phyloP scores from a whole-genome alignment of 495 filamentous ascomycete genomes.

The Xylaria bambusicola region DNA sequence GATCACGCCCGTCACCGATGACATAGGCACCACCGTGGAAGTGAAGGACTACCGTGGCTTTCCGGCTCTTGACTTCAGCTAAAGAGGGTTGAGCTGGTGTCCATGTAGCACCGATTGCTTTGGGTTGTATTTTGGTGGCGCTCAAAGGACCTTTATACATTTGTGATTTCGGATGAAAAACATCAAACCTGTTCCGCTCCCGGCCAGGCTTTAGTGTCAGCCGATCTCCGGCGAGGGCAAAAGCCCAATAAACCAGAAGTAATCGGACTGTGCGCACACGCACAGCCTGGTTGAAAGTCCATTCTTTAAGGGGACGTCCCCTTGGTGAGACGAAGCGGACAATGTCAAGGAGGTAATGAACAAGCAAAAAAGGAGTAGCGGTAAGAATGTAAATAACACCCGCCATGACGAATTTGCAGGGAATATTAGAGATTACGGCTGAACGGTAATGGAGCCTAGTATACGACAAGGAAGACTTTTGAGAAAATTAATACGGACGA shows the following conservation, averaged over 20 bases:
- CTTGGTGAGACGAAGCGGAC: constrained; percentile 8
- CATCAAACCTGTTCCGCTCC: constrained; percentile 6
- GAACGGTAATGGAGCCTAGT: background rate
- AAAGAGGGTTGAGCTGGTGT: constrained; percentile 1
- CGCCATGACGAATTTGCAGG: background rate
- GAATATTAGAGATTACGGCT: background rate
- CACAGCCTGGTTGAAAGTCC: constrained; percentile 10
- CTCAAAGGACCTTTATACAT: constrained; percentile 7
- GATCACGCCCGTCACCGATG: constrained; percentile 34
- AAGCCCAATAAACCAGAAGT: background rate
- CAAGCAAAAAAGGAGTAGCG: constrained; percentile 20
- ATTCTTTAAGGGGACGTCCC: constrained; percentile 16
- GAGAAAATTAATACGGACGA: background rate
- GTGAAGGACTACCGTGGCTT: constrained; percentile 8
- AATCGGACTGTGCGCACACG: constrained; percentile 6
- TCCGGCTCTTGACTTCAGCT: background rate
- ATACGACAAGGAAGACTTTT: background rate
- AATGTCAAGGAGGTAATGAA: constrained; percentile 17
- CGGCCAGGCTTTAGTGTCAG: constrained; percentile 14
- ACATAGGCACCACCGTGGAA: constrained; percentile 54
- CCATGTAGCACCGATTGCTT: constrained; percentile 8
- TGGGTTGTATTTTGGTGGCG: constrained; percentile 1
- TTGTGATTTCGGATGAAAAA: background rate
- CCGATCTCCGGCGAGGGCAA: background rate
- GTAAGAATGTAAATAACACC: constrained; percentile 2